Evolutionary conservation across 805 yeast species (phyloP).

Genomic region (Candida mattraensis): DNA sequence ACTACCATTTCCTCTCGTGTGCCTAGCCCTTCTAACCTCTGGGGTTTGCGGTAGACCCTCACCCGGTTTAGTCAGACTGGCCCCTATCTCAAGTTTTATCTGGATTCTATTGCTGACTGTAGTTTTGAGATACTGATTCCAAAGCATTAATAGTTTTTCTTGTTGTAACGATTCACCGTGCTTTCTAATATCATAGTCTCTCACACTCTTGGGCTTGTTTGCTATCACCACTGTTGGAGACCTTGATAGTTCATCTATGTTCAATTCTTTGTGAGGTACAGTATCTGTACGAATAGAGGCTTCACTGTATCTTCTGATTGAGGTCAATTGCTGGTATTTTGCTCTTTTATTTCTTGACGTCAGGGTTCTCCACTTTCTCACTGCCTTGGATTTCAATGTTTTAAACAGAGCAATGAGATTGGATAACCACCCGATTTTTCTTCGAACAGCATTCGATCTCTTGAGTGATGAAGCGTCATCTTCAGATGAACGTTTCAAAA

Average conservation of each 20-base stretch:
- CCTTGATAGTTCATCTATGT: slow-evolving; percentile 1
- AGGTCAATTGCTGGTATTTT: slow-evolving; percentile 1
- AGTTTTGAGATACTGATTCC: slow-evolving; percentile 30
- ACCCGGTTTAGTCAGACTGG: slow-evolving; percentile 6
- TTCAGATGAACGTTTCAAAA: no score
- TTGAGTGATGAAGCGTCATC: no score
- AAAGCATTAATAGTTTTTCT: slow-evolving; percentile 21
- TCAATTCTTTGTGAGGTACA: no score
- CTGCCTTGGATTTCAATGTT: slow-evolving; percentile 12
- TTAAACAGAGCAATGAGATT: slow-evolving; percentile 14
- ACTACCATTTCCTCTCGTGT: slow-evolving; percentile 16
- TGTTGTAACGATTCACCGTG: neutral
- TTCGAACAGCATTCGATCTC: slow-evolving; percentile 34
- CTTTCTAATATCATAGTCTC: neutral
- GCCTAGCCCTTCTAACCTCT: no score
- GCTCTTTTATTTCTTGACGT: slow-evolving; percentile 1
- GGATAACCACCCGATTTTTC: slow-evolving; percentile 33
- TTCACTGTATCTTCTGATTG: no score
- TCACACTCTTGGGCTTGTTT: no score
- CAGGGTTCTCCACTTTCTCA: slow-evolving; percentile 23
- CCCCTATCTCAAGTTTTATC: slow-evolving; percentile 29
- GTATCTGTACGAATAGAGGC: neutral
- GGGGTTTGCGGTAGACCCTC: no score
- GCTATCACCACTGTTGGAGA: slow-evolving; percentile 5
- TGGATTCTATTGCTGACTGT: slow-evolving; percentile 28